Evolutionary conservation across 768 basidiomycete genomes (phyloP).

Genomic region (Terana coerulea): DNA sequence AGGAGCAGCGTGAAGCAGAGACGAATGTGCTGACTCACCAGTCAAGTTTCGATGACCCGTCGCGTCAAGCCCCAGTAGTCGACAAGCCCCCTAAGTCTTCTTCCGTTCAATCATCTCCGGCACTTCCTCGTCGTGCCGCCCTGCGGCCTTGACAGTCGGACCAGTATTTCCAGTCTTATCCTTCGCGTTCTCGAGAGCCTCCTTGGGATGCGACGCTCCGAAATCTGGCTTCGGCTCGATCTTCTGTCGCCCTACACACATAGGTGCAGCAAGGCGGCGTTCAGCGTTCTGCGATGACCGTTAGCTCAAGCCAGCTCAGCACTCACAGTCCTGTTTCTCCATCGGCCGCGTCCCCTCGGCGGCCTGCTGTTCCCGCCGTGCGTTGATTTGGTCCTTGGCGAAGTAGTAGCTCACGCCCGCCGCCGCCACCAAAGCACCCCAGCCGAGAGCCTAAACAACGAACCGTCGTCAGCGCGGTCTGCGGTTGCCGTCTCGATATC

Average conservation of each 20-base stretch:
- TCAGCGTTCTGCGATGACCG: not conserved
- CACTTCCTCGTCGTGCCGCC: not conserved
- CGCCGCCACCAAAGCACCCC: constrained; percentile 32
- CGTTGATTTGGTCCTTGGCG: constrained; percentile 34
- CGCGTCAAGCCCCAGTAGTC: not conserved
- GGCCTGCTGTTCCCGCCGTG: constrained; percentile 30
- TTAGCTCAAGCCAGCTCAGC: not conserved
- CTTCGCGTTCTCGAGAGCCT: not conserved
- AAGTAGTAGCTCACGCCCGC: constrained; percentile 36
- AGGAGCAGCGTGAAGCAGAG: not conserved
- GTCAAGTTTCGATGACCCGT: no score
- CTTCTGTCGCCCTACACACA: not conserved
- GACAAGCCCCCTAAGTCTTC: not conserved
- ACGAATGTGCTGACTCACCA: not conserved
- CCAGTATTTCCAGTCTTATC: not conserved
- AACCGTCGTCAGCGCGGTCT: not conserved
- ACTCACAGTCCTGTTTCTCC: constrained; percentile 32
- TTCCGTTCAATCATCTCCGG: not conserved
- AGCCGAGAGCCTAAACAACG: constrained; percentile 28
- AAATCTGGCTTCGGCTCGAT: no score
- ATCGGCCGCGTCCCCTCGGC: constrained; percentile 28
- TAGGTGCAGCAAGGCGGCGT: no score
- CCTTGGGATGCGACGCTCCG: not conserved
- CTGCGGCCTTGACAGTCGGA: not conserved
- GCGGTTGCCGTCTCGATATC: not conserved